Evolutionary conservation across 176 grass and related monocot genomes (phyloP), one percentile per base, ranked within the genome.

Genomic region (Microstegium vimineum): DNA sequence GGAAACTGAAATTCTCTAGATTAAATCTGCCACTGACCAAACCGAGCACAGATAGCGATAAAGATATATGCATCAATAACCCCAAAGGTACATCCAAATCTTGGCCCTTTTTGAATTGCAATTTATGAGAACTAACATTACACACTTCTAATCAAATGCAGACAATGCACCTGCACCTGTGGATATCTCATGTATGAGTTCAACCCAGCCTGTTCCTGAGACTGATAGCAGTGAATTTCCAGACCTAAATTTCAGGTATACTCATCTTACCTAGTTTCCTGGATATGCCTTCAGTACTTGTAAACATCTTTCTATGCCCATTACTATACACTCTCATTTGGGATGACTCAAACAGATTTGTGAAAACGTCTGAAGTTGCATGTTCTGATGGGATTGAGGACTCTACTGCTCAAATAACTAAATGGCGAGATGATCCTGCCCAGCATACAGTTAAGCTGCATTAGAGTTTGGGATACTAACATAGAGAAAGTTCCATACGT

Each of bases 361-460:
- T 54, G 71, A 93, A 73, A 76, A 87, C 45, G 57, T 72, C 60
- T 69, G 83, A 84, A 72, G 68, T 63, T 27, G 78, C 66, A n/a
- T 73, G 56, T 78, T 66, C 60, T 85, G 87, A 82, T 62, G 84
- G 77, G 47, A 68, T 77, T 27, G 89, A 93, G 81, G 62, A 91
- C 71, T 85, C 85, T 60, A 33, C 67, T 84, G 82, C 80, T 86
- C 84, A 88, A 86, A 77, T 91, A 79, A 86, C 89, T 60, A 98
- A 98, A 86, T 94, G 90, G 95, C 82, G 82, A 28, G 52, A 61
- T 77, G 76, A 63, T 36, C 56, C 76, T 71, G 41, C 31, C 57
- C 84, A 98, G 62, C 73, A 76, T 84, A 85, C 79, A 93, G 92
- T 94, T 93, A 78, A 98, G 86, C 60, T 79, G 11, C 43, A 51